phyloP scores from a whole-genome alignment of 768 basidiomycete genomes.

The Suillus spraguei region DNA sequence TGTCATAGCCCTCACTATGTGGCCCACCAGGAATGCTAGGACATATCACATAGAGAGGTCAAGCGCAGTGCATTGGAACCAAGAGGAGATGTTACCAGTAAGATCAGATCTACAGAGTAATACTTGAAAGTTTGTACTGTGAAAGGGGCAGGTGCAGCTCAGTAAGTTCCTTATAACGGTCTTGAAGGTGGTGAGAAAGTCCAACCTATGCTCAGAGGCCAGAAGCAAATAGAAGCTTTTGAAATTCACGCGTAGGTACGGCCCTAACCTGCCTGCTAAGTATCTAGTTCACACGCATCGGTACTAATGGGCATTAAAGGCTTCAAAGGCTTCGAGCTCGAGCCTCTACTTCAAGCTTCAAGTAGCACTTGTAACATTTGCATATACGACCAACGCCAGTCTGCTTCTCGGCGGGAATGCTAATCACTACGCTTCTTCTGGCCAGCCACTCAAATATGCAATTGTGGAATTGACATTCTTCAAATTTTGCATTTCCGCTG shows the following conservation, averaged over 20 bases:
- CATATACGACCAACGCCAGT: neutral
- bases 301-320: neutral
- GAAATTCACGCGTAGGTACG: neutral
- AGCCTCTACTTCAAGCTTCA: neutral
- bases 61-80: neutral
- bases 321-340: neutral
- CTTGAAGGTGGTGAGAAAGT: neutral
- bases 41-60: neutral
- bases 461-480: slow-evolving; percentile 39
- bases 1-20: neutral
- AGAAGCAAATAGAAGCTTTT: neutral
- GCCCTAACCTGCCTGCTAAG: neutral
- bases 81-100: neutral
- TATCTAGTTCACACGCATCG: neutral
- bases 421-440: neutral
- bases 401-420: neutral
- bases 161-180: neutral
- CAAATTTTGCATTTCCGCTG: slow-evolving; percentile 34
- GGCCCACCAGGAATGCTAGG: neutral
- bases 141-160: neutral
- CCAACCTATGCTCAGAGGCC: neutral
- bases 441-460: slow-evolving; percentile 10
- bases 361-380: neutral
- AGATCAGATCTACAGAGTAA: neutral
- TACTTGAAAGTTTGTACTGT: neutral